Evolutionary conservation across 2,329 filamentous ascomycete species (phyloP), one percentile per base, ranked within the genome.

Genomic region (Zalaria sp.): DNA sequence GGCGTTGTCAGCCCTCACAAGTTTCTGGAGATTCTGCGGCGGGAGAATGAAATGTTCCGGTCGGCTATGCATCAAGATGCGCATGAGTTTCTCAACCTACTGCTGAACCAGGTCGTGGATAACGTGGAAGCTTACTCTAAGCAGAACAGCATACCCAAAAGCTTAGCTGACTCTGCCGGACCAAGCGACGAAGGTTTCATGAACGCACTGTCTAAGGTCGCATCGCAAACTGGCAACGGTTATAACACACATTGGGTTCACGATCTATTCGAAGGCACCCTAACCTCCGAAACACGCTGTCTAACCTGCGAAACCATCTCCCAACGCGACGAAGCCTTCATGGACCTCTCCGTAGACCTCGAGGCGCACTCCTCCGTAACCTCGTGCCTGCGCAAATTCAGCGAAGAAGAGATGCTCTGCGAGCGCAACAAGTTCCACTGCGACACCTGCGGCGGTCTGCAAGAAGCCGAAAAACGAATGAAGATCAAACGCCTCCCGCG

Each of bases 351-450:
- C 0, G 94, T 98, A 42, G 91, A 98, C 61, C 68, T 98, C 8
- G 87, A 94, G 50, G 81, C 95, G 55, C 87, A 96, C 58, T 88
- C 88, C 0, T 98, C 91, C 0, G 91, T 98, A 3, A 96, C 91
- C 3, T 89, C 91, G 26, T 98, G 91, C 58, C 65, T 98, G 49
- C 77, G 85, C 45, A 94, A 95, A 54, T 98, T 98, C 55, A 98
- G 91, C 0, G 87, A 91, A 37, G 91, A 96, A 55, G 91, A 98
- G 62, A 95, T 96, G 86, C 73, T 98, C 44, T 96, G 91, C 57
- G 91, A 98, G 65, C 76, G 88, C 46, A 96, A 98, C 68, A 98
- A 98, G 58, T 98, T 98, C 51, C 89, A 98, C 57, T 98, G 91
- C 64, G 91, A 98, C 59, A 88, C 88, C 53, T 98, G 91, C 52